phyloP scores from a whole-genome alignment of 225 moss, liverwort and hornwort species.

The Antitrichia curtipendula region DNA sequence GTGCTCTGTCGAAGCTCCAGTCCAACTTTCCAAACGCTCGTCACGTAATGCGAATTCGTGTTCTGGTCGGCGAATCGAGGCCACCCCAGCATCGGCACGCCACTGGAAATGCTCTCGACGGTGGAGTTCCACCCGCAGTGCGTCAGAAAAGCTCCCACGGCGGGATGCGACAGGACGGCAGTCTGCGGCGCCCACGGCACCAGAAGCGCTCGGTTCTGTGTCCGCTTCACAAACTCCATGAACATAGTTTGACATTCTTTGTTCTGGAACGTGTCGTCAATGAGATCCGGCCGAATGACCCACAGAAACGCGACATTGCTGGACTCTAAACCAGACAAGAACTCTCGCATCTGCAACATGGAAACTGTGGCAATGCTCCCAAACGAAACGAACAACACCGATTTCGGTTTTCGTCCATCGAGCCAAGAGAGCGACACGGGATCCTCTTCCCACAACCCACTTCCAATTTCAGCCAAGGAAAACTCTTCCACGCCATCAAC shows the following conservation, averaged over 20 bases:
- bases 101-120: background rate
- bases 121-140: background rate
- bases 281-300: background rate
- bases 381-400: background rate
- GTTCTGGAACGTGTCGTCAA: background rate
- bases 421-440: conserved; percentile 1
- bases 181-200: background rate
- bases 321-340: background rate
- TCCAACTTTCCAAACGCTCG: conserved; percentile 2
- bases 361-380: background rate
- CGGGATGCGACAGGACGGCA: background rate
- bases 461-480: background rate
- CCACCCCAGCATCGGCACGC: conserved; percentile 5
- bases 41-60: background rate
- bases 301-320: background rate
- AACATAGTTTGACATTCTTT: background rate
- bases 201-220: background rate
- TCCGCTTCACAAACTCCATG: background rate
- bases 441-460: background rate
- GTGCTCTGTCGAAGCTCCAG: background rate
- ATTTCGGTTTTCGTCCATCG: background rate
- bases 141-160: background rate
- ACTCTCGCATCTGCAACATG: background rate
- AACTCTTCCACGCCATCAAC: background rate
- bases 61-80: background rate